Base-by-base conservation (phyloP, 148 eudicot genomes). In the Vaccinium corymbosum region DNA sequence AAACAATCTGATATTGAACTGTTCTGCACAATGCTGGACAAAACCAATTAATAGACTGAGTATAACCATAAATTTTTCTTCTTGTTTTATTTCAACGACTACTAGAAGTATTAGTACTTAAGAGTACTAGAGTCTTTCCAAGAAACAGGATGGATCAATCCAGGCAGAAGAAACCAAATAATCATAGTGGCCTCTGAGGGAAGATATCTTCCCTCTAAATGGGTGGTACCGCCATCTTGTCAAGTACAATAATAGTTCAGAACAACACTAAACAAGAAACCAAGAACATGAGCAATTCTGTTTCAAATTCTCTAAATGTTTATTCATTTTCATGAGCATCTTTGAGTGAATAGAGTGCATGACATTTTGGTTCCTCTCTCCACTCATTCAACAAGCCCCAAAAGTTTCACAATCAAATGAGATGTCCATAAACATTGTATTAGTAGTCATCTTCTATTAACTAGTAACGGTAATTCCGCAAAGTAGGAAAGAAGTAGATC, bases 401-500 rank as follows among this genome's bases (percentile, higher is more conserved):
- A 22, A 80, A 61, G 15, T 1, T 29, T 80, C 51, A 56, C 46
- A 9, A 10, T 80, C 17, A 35, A 57, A 35, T n/a, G 6, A 80
- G 66, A 29, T 55, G 22, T 27, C 10, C 59, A 17, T 3, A 22
- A 46, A 76, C 22, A 77, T 64, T 50, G 80, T 2, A 35, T 35
- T 2, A 50, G 50, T 22, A n/a, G 56, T 20, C 35, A 51, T 77
- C 29, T 51, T 51, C 57, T 11, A 51, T 29, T 64, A 50, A 76
- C 38, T 77, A 62, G 57, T n/a, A 15, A 19, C 17, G 81, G 25
- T 10, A 83, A 62, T 76, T 15, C 27, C 50, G 7, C 42, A 3
- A 82, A 19, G 80, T 32, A 19, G 74, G 79, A 38, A 53, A 61
- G 25, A 14, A 57, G 55, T 80, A 84, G 68, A 55, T 16, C 53